A percentile compares a stretch with the other conserved stretches of the same genome.
phyloP scores from a whole-genome alignment of 768 basidiomycete species.

The Amyloporia xantha region DNA sequence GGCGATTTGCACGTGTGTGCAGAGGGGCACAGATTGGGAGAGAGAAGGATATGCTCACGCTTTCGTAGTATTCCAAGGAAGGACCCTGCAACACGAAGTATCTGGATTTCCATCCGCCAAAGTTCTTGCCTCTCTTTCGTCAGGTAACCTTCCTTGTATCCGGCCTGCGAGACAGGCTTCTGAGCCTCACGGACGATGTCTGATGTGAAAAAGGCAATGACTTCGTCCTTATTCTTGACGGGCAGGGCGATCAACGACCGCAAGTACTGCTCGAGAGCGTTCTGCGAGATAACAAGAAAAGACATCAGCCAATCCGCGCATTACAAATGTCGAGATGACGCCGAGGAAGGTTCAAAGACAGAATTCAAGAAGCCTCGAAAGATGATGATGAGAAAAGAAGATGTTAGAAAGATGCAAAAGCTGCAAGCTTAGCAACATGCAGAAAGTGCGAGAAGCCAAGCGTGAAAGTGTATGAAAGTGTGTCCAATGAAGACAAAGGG shows the following conservation, averaged over 20 bases:
- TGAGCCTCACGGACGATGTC: slow-evolving; percentile 76
- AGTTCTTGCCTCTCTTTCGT: slow-evolving; percentile 95
- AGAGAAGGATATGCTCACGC: slow-evolving; percentile 51
- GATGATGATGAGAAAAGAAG: slow-evolving; percentile 1
- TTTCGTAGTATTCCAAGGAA: slow-evolving; percentile 90
- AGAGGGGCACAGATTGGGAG: slow-evolving; percentile 1
- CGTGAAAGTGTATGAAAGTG: not conserved
- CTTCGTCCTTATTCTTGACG: slow-evolving; percentile 80
- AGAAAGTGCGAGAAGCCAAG: not conserved
- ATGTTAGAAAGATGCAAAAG: not conserved
- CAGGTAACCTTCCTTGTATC: slow-evolving; percentile 91
- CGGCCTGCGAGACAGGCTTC: slow-evolving; percentile 70
- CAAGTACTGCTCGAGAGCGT: slow-evolving; percentile 78
- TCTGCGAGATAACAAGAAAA: slow-evolving; percentile 32
- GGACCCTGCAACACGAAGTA: slow-evolving; percentile 93
- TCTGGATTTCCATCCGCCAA: slow-evolving; percentile 96
- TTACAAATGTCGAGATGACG: slow-evolving; percentile 4
- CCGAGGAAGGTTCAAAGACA: not conserved
- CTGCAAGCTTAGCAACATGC: not conserved
- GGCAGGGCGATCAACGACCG: slow-evolving; percentile 77
- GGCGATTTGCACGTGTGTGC: slow-evolving; percentile 1
- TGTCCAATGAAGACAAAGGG: not conserved
- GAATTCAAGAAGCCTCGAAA: not conserved
- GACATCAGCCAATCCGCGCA: not conserved
- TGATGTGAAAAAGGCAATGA: slow-evolving; percentile 88